Evolutionary conservation across 768 basidiomycete species (phyloP), one percentile per base, ranked within the genome.

Genomic region (Suillus brevipes): DNA sequence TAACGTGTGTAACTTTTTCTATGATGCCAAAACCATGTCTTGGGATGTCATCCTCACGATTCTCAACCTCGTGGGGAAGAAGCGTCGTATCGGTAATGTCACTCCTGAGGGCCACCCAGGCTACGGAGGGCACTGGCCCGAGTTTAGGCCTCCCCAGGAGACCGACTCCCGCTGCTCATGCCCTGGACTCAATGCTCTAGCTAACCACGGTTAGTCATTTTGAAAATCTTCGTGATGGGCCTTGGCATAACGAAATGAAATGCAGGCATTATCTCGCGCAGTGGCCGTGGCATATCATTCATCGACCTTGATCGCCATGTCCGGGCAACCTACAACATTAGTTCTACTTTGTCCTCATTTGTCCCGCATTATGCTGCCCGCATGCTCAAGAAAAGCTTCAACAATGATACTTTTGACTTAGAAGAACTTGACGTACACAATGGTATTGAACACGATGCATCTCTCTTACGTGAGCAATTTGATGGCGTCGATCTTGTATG

Each of bases 381-480:
- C 28, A 53, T 53, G 52, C 52, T 53, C 5, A 34, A 53, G 16
- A 53, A 10, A 53, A 53, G 4, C 52, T 53, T 31, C 9, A 10
- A 4, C 18, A 18, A 20, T 1, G 52, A 10, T 53, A 53, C 52
- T 9, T 28, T 53, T 34, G 28, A 53, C 20, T 53, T 53, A 31
- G 28, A 10, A 34, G 52, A 53, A 10, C 52, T 53, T 2, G 52
- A 53, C 28, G 0, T 18, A 2, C 52, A 53, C 9, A 53, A 53
- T 20, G 52, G 28, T 53, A 53, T 53, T 31, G 52, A 53, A 34
- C 52, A 53, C 4, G 52, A 53, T 9, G 52, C 28, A 18, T 53
- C 52, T 53, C 52, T 53, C 52, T 53, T 53, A 31, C 52, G 52
- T 53, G 16, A 53, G 52, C 2, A 18, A 53, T 53, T 53, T 31